Base-by-base conservation (phyloP, 1,139 yeast genomes). In the Pichia sp. region DNA sequence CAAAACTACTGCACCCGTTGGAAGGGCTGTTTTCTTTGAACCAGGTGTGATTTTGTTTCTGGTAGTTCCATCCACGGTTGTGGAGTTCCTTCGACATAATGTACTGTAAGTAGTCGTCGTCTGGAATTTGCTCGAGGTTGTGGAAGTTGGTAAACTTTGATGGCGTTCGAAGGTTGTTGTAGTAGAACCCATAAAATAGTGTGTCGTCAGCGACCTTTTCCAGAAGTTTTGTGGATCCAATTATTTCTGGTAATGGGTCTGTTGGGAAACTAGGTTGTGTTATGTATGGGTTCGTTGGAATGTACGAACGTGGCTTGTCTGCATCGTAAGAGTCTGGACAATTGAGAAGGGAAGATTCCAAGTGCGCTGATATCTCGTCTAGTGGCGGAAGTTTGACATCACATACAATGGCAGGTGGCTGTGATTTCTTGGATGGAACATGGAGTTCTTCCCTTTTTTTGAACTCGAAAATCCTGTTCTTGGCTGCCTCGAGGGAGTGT, bases 301-400 rank as follows among this genome's bases (percentile, higher is more conserved):
- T 81, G 69, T 92, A 92, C 60, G 81, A 82, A 59, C 85, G 78
- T 32, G 98, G 97, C 61, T 81, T 83, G 64, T 93, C 97, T 1
- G 96, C 87, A 68, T 92, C 95, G 59, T 84, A 79, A 1, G 97
- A 89, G 70, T 93, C 98, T 0, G 99, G 99, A 69, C 97, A 90
- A 65, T 88, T 87, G 63, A 89, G 75, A 59, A 89, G 77, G 1
- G 97, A 90, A 2, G 80, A 78, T 68, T 90, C 96, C 61, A 92
- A 74, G 62, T 81, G 71, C 54, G 75, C 76, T 56, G 82, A 75
- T 46, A 87, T 84, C 7, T 80, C 73, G 16, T 77, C 77, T 56
- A 82, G 76, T 8, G 87, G 79, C 38, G 82, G 76, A 43, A 90
- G 89, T 26, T 72, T 69, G n/a, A 57, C 32, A n/a, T 60, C 63